Evolutionary conservation across 1,139 yeast genomes (phyloP).

Genomic region (Debaryomyces sp.): DNA sequence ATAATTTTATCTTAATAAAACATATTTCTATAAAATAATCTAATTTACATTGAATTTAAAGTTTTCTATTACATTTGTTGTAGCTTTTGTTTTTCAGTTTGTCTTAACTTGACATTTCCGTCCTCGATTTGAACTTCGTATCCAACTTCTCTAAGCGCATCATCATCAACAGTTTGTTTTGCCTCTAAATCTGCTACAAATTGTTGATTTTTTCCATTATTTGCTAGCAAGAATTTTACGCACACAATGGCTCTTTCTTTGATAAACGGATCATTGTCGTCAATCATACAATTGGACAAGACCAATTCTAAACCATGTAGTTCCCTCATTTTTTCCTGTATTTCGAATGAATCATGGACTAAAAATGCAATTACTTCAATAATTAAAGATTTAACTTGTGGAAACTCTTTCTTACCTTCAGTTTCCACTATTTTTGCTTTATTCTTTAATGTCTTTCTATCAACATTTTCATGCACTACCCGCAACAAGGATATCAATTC

Average conservation of each 20-base stretch:
- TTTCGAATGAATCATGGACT: conserved; percentile 49
- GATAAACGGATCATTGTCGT: conserved; percentile 84
- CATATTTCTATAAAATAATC: neutral
- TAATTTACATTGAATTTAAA: conserved; percentile 5
- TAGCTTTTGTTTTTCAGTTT: conserved; percentile 3
- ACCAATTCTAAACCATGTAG: conserved; percentile 71
- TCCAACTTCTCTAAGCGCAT: conserved; percentile 41
- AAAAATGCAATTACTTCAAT: conserved; percentile 64
- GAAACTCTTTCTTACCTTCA: conserved; percentile 46
- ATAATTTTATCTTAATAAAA: neutral
- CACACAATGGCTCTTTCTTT: conserved; percentile 85
- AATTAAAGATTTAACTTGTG: conserved; percentile 60
- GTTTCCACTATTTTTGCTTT: conserved; percentile 9
- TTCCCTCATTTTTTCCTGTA: conserved; percentile 70
- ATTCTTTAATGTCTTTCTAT: conserved; percentile 27
- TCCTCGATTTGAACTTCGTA: conserved; percentile 40
- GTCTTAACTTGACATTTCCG: conserved; percentile 36
- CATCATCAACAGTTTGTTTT: conserved; percentile 33
- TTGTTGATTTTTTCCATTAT: conserved; percentile 69
- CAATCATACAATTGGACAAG: conserved; percentile 81
- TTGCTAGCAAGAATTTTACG: conserved; percentile 63
- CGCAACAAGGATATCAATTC: conserved; percentile 48
- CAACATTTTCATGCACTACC: conserved; percentile 51
- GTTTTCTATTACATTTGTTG: neutral
- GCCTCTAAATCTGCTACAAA: conserved; percentile 62